Base-by-base conservation (phyloP, 169 alveolate genomes). In the Plasmodium knowlesi region DNA sequence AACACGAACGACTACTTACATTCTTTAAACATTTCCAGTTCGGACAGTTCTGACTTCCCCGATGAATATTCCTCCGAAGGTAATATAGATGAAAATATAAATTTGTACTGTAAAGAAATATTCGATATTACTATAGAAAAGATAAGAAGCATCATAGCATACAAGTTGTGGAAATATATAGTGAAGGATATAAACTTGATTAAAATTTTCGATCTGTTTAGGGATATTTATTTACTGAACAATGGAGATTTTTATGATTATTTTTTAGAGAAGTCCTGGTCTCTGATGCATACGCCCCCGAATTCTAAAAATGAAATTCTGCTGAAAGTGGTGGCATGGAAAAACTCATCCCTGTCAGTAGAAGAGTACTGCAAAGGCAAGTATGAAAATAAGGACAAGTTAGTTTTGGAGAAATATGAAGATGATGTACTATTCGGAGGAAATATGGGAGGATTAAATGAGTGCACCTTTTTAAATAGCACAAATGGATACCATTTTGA, bases 241-340 rank as follows among this genome's bases (percentile, higher is more conserved):
- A 78, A 85, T 92, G 96, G 96, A 53, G 95, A 92, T 67, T 46
- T 95, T 61, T 95, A 82, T 72, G 94, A 92, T 50, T 93, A 94
- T 28, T 76, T 96, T 43, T 80, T 96, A 82, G 96, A 95, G 57
- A 81, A 92, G 28, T 57, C 96, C 22, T 96, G 96, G 96, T 93
- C 94, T 32, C 57, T 90, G 12, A 94, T 96, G 96, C 92, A 80
- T 32, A 92, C 82, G 5, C 94, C 94, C 4, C 93, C 95, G 2
- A 85, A 92, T 79, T 54, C 78, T 14, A 84, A 92, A 92, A 92
- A 92, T 83, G 93, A 85, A 92, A 81, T 91, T 71, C 80, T 91
- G 32, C 41, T 91, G 54, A 91, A 91, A 91, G 84, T 81, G 28
- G 37, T 82, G 39, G 95, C 95, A 53, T 91, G 95, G 95, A 91